Percentiles rank a stretch among this genome's conserved stretches.
Evolutionary conservation across 2,329 filamentous ascomycete species (phyloP).

Genomic region (Rhytidhysteron rufulum): DNA sequence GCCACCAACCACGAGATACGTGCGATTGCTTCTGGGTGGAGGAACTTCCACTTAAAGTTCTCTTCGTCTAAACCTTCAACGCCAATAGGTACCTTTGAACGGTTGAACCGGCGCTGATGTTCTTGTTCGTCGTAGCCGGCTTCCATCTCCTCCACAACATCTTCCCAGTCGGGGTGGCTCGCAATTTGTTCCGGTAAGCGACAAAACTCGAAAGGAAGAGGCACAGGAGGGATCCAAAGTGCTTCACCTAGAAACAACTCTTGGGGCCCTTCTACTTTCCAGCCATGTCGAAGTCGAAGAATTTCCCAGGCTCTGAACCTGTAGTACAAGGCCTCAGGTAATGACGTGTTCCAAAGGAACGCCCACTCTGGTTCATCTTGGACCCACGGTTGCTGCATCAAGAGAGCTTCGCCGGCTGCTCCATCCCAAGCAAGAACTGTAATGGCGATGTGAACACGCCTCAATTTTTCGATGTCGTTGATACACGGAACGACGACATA

Average conservation of each 20-base stretch:
- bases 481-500: constrained; percentile 56
- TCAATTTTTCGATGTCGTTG: constrained; percentile 69
- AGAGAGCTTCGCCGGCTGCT: constrained; percentile 81
- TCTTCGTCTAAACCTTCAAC: too few species aligned
- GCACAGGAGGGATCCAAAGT: too few species aligned
- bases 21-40: constrained; percentile 73
- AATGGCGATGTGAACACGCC: constrained; percentile 82
- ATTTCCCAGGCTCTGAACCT: constrained; percentile 83
- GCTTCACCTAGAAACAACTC: too few species aligned
- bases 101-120: too few species aligned
- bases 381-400: constrained; percentile 83
- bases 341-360: constrained; percentile 87
- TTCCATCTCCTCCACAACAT: too few species aligned
- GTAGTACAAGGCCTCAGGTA: constrained; percentile 80
- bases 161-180: too few species aligned
- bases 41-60: too few species aligned
- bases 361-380: constrained; percentile 87
- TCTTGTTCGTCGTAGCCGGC: too few species aligned
- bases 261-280: too few species aligned
- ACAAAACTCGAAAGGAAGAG: too few species aligned
- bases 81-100: too few species aligned
- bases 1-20: constrained; percentile 63
- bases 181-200: too few species aligned
- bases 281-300: constrained; percentile 22
- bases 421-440: constrained; percentile 77